These are phyloP conservation scores for Chaetoceros tenuissimus DNA, from an alignment of 108 stramenopile species.

Conservation along the genomic window DNA sequence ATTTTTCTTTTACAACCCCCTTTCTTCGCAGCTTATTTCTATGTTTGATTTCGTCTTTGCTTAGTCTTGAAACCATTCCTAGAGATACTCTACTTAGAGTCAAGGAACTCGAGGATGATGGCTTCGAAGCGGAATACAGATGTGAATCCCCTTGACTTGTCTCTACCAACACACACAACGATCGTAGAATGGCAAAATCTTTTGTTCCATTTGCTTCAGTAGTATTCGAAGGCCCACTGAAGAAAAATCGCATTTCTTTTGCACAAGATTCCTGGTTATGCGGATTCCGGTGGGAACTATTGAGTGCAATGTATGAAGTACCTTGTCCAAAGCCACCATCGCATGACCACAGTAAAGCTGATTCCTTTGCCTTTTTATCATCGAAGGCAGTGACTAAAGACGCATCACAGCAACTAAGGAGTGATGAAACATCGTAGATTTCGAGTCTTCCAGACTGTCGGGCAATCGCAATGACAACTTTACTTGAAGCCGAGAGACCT, in stretches of 20 bases:
- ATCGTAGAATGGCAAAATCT: conserved; percentile 21
- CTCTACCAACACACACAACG: conserved; percentile 58
- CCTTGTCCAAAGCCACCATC: conserved; percentile 47
- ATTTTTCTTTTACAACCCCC: conserved; percentile 30
- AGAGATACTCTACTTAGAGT: conserved; percentile 46
- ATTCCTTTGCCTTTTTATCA: not conserved
- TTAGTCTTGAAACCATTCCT: conserved; percentile 40
- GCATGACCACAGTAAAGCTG: conserved; percentile 33
- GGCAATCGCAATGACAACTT: conserved; percentile 39
- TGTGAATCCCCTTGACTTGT: conserved; percentile 60
- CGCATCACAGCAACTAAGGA: not conserved
- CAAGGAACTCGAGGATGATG: conserved; percentile 6
- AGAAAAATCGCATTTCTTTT: conserved; percentile 68
- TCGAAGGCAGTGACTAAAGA: not conserved
- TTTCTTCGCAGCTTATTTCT: conserved; percentile 60
- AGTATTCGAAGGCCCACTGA: conserved; percentile 41
- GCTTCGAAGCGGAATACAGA: conserved; percentile 37
- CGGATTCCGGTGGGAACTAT: conserved; percentile 29
- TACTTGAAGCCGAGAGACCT: conserved; percentile 6
- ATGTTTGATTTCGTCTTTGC: conserved; percentile 63
- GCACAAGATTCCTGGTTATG: conserved; percentile 34
- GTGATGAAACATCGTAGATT: conserved; percentile 22
- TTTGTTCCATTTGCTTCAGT: conserved; percentile 11
- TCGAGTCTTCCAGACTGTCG: conserved; percentile 67
- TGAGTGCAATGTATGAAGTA: conserved; percentile 25